These are phyloP conservation scores for Dryas octopetala DNA, from an alignment of 306 rosid species.

Conservation along the genomic window DNA sequence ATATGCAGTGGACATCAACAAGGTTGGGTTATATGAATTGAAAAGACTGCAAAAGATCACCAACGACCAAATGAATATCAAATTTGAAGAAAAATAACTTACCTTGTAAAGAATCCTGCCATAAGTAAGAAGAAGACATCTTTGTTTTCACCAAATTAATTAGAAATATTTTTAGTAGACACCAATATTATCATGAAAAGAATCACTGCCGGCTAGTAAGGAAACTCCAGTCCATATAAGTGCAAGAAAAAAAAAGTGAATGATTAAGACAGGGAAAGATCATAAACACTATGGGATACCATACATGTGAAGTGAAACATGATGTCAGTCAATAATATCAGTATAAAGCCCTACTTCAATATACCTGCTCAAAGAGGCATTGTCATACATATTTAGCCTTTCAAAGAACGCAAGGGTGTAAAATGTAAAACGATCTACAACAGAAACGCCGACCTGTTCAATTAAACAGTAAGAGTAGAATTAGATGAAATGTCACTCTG, in stretches of 20 bases:
- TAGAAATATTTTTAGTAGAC: not conserved
- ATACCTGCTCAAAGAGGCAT: slow-evolving; percentile 91
- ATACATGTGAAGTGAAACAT: not conserved
- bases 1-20: slow-evolving; percentile 90
- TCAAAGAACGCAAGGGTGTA: slow-evolving; percentile 94
- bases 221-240: not conserved
- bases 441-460: slow-evolving; percentile 88
- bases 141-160: not conserved
- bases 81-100: slow-evolving; percentile 7
- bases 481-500: slow-evolving; percentile 20
- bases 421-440: slow-evolving; percentile 92
- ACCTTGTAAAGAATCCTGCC: not conserved
- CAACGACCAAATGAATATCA: slow-evolving; percentile 18
- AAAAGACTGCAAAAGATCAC: slow-evolving; percentile 67
- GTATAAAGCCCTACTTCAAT: not conserved
- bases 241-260: not conserved
- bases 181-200: not conserved
- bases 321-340: not conserved
- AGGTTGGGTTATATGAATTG: slow-evolving; percentile 71
- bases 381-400: slow-evolving; percentile 86
- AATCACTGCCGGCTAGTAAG: not conserved
- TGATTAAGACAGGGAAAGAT: no score
- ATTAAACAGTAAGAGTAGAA: slow-evolving; percentile 1
- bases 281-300: not conserved
- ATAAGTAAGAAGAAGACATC: not conserved